Evolutionary conservation across 768 basidiomycete species (phyloP).

Genomic region (Phlebiopsis flavidoalba): DNA sequence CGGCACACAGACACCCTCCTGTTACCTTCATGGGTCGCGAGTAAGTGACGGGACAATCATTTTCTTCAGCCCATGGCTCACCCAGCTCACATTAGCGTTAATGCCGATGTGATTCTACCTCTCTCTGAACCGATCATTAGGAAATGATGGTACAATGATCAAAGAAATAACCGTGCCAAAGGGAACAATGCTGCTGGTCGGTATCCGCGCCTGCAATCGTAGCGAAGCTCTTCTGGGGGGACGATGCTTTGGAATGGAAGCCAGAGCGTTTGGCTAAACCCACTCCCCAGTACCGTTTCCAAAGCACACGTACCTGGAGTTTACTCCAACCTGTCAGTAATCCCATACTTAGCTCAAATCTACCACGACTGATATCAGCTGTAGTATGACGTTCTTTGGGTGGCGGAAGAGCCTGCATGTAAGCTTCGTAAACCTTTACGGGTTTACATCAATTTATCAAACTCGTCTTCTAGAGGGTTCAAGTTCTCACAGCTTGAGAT

Average conservation of each 20-base stretch:
- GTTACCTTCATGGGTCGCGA: conserved; percentile 30
- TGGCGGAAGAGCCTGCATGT: conserved; percentile 4
- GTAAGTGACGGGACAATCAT: neutral
- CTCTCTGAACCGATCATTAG: conserved; percentile 45
- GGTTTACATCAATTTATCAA: neutral
- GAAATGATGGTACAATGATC: conserved; percentile 33
- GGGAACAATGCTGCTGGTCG: conserved; percentile 39
- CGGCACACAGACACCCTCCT: conserved; percentile 35
- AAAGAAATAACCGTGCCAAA: conserved; percentile 40
- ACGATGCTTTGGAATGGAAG: conserved; percentile 49
- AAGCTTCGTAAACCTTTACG: neutral
- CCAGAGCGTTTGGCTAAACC: conserved; percentile 60
- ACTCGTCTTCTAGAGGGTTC: conserved; percentile 13
- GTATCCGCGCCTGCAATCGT: conserved; percentile 43
- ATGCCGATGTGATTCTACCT: conserved; percentile 50
- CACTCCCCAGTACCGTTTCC: conserved; percentile 14
- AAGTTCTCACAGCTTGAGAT: conserved; percentile 22
- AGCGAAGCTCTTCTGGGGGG: conserved; percentile 58
- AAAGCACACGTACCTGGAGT: conserved; percentile 19
- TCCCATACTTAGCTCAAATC: neutral
- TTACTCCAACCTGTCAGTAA: conserved; percentile 16
- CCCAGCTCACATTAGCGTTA: neutral
- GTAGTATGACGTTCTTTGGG: conserved; percentile 7
- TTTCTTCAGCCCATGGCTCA: neutral
- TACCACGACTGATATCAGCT: neutral